A percentile compares a stretch with the other conserved stretches of the same genome.
phyloP scores from a whole-genome alignment of 257 asterid genomes.

The Osmanthus fragrans region DNA sequence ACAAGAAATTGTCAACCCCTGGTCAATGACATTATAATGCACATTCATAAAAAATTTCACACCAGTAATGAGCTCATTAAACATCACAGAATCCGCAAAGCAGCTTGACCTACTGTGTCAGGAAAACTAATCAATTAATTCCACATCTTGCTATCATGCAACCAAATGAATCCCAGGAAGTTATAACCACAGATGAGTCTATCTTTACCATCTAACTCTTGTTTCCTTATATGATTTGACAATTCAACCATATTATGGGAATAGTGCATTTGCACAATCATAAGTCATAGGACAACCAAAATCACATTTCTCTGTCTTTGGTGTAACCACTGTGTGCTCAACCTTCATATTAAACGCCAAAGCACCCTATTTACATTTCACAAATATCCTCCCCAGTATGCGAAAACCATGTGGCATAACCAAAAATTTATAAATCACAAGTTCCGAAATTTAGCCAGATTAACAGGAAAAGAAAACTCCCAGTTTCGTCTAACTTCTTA shows the following conservation, averaged over 20 bases:
- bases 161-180: background rate
- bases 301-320: background rate
- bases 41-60: background rate
- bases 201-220: background rate
- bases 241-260: background rate
- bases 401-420: background rate
- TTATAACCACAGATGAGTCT: background rate
- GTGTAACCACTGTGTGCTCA: background rate
- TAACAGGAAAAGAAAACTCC: conserved; percentile 37
- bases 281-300: background rate
- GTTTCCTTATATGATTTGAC: background rate
- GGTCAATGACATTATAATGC: background rate
- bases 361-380: background rate
- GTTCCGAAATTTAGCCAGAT: background rate
- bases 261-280: background rate
- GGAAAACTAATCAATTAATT: background rate
- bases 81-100: background rate
- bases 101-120: background rate
- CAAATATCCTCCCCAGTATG: background rate
- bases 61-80: background rate
- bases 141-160: background rate
- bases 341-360: background rate
- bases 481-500: conserved; percentile 85
- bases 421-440: background rate
- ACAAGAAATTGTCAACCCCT: background rate